These are phyloP conservation scores for Oidiodendron maius DNA, from an alignment of 495 filamentous ascomycete genomes.

Conservation along the genomic window DNA sequence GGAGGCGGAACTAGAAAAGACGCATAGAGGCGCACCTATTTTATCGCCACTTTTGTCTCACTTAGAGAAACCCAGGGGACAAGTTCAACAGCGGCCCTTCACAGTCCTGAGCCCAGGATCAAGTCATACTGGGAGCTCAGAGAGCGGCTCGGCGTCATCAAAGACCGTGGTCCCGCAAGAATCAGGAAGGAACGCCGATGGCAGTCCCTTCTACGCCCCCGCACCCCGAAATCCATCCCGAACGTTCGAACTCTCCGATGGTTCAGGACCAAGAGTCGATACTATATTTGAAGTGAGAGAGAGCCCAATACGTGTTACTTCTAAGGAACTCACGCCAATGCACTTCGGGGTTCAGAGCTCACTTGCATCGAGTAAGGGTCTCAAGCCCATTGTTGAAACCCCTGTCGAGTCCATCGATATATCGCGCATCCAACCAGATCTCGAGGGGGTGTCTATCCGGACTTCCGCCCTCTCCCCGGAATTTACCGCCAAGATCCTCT, in stretches of 20 bases:
- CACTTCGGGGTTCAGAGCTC: constrained; percentile 21
- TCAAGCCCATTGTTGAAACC: background rate
- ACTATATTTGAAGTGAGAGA: constrained; percentile 16
- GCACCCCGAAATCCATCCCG: constrained; percentile 21
- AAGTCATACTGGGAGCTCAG: constrained; percentile 9
- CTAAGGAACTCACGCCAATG: constrained; percentile 19
- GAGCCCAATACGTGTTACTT: constrained; percentile 20
- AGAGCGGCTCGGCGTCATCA: constrained; percentile 2
- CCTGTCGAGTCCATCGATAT: constrained; percentile 21
- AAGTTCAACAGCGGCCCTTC: background rate
- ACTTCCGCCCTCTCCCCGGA: constrained; percentile 18
- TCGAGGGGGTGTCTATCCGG: constrained; percentile 24
- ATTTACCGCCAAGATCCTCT: constrained; percentile 21
- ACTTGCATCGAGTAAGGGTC: background rate
- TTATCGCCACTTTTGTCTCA: background rate
- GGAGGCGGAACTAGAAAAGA: constrained; percentile 11
- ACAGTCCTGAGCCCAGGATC: constrained; percentile 7
- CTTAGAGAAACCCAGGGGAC: background rate
- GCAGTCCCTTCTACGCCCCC: constrained; percentile 24
- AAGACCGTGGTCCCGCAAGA: constrained; percentile 15
- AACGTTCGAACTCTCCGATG: constrained; percentile 14
- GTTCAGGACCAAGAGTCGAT: constrained; percentile 12
- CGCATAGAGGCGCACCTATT: background rate
- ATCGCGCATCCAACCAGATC: constrained; percentile 20
- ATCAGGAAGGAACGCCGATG: constrained; percentile 23